Base-by-base conservation (phyloP, 2,329 filamentous ascomycete species). In the Grosmannia clavigera region DNA sequence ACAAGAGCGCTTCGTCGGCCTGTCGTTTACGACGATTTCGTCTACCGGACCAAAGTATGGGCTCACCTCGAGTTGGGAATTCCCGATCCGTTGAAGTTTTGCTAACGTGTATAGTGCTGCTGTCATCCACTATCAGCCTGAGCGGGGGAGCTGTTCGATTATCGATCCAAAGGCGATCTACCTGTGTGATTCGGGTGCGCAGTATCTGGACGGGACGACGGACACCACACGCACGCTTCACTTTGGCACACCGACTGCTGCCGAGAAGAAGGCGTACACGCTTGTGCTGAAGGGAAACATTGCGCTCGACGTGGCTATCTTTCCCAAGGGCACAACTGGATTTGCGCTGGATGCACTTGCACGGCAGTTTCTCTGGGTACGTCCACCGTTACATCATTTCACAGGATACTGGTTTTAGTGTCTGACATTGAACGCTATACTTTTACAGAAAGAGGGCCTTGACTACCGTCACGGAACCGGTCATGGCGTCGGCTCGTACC, bases 381-480 rank as follows among this genome's bases (percentile, higher is more conserved):
- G 78, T 25, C n/a, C 2, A 33, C 29, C 5, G 33, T 35, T 35
- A 9, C 3, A 31, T 22, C 22, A 52, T 7, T 29, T 3, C 25
- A 31, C 31, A 11, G 6, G 22, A n/a, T 9, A 1, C 3, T 22
- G 9, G 5, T 57, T n/a, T 11, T 16, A 10, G 16, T 40, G 27
- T 9, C 25, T 40, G 3, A 48, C 31, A 29, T n/a, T 40, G 7
- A 7, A 16, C 50, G 5, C n/a, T 56, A 46, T 54, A 33, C 9
- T 3, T 25, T 11, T 22, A n/a, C 61, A 82, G 80, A 76, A 78
- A 69, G 81, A 92, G 68, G 94, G 94, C 0, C 78, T 99, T 14
- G 94, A 99, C 70, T 99, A 96, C 73, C 84, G 94, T 46, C 94
- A 99, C 70, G 94, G 94, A 60, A 99, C 94, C 5, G 94, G 94